Evolutionary conservation across 257 asterid species (phyloP).

Genomic region (Scutellaria galericulata): DNA sequence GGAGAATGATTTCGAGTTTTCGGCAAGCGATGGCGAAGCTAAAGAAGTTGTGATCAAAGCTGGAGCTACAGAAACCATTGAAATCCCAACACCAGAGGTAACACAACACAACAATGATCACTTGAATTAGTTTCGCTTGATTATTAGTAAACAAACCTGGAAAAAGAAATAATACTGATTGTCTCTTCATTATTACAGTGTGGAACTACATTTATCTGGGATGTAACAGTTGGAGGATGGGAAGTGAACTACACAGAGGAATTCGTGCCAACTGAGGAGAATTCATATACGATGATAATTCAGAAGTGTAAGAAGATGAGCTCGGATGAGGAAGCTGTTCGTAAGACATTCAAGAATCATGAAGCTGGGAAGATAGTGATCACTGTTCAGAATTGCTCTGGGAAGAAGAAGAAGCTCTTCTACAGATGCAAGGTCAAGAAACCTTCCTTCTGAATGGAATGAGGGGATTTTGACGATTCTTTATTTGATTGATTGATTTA

Average conservation of each 20-base stretch:
- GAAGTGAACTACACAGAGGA: constrained; percentile 79
- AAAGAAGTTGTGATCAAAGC: constrained; percentile 62
- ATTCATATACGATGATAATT: constrained; percentile 67
- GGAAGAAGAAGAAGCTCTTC: constrained; percentile 76
- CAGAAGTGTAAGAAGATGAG: constrained; percentile 68
- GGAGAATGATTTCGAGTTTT: constrained; percentile 63
- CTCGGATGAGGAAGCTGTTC: constrained; percentile 51
- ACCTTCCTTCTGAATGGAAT: constrained; percentile 45
- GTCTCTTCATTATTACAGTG: constrained; percentile 43
- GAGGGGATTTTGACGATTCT: constrained; percentile 34
- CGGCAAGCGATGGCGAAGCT: constrained; percentile 50
- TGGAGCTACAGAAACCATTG: constrained; percentile 67
- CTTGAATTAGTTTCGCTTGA: neutral
- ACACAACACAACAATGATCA: neutral
- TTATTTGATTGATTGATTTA: constrained; percentile 39
- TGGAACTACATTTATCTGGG: constrained; percentile 75
- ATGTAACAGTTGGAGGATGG: constrained; percentile 63
- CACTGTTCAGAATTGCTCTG: constrained; percentile 58
- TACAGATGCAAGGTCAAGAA: constrained; percentile 67
- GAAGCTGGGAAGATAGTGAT: constrained; percentile 70
- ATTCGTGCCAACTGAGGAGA: constrained; percentile 67
- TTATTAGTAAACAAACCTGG: neutral
- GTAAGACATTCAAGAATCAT: constrained; percentile 70
- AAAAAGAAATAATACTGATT: neutral
- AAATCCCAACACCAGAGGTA: constrained; percentile 76